phyloP scores from a whole-genome alignment of 2,329 filamentous ascomycete species.

The Xylariaceae sp. region DNA sequence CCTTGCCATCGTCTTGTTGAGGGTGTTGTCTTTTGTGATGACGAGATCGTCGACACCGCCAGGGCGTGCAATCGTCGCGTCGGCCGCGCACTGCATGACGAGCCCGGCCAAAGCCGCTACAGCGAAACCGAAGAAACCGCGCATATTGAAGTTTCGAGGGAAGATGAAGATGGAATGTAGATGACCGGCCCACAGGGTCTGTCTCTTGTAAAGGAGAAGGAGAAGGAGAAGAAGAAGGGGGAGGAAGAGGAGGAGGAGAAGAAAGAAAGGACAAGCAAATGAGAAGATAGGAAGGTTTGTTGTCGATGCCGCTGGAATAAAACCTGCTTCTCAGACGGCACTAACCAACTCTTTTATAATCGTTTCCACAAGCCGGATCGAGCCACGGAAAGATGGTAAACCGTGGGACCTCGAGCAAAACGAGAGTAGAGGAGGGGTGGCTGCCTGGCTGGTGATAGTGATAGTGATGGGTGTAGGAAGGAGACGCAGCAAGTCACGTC shows the following conservation, averaged over 20 bases:
- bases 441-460: too few species aligned
- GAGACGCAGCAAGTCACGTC: background rate
- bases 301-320: background rate
- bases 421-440: too few species aligned
- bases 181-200: background rate
- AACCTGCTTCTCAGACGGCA: background rate
- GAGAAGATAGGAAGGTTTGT: too few species aligned
- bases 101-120: constrained; percentile 13
- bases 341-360: constrained; percentile 9
- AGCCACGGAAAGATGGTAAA: background rate
- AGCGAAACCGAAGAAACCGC: constrained; percentile 13
- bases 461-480: too few species aligned
- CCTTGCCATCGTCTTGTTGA: constrained; percentile 11
- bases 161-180: background rate
- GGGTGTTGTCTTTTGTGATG: constrained; percentile 13
- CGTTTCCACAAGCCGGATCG: background rate
- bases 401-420: too few species aligned
- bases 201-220: background rate
- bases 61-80: constrained; percentile 10
- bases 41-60: constrained; percentile 13
- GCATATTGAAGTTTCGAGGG: constrained; percentile 10
- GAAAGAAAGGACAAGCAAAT: too few species aligned
- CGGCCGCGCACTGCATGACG: constrained; percentile 9
- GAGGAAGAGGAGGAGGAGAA: background rate
- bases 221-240: background rate